These are phyloP conservation scores for Colletotrichum costaricense DNA, from an alignment of 2,329 filamentous ascomycete genomes.

Conservation along the genomic window DNA sequence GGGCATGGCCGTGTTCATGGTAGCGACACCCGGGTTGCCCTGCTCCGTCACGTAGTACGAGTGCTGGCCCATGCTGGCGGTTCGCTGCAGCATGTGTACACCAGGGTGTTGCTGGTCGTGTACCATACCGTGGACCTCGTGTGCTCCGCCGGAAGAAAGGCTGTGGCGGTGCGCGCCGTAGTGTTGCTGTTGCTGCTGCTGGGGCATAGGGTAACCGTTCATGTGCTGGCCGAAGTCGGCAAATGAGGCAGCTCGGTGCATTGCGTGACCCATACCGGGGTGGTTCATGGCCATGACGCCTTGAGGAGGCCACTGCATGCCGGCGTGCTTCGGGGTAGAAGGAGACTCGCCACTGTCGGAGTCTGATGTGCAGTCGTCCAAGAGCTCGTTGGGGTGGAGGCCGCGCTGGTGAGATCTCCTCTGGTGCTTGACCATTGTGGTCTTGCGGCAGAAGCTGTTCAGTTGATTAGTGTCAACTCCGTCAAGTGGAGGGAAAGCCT, in stretches of 20 bases:
- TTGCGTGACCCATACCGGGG: slow-evolving; percentile 47
- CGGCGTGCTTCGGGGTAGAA: slow-evolving; percentile 65
- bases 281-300: slow-evolving; percentile 53
- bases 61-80: slow-evolving; percentile 58
- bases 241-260: slow-evolving; percentile 66
- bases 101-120: slow-evolving; percentile 55
- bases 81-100: slow-evolving; percentile 58
- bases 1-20: slow-evolving; percentile 67
- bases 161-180: slow-evolving; percentile 59
- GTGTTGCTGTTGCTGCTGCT: slow-evolving; percentile 43
- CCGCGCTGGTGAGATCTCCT: slow-evolving; percentile 70
- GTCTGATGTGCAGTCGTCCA: slow-evolving; percentile 66
- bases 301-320: slow-evolving; percentile 63
- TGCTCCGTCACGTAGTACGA: slow-evolving; percentile 71
- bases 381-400: slow-evolving; percentile 63
- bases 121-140: slow-evolving; percentile 58
- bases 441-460: slow-evolving; percentile 76
- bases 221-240: slow-evolving; percentile 65
- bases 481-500: too few relatives aligned
- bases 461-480: slow-evolving; percentile 35
- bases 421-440: slow-evolving; percentile 77
- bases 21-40: slow-evolving; percentile 70
- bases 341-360: slow-evolving; percentile 70
- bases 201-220: slow-evolving; percentile 56
- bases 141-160: slow-evolving; percentile 51